Evolutionary conservation across 2,329 filamentous ascomycete species (phyloP).

Genomic region (Penicillium sumatraense): DNA sequence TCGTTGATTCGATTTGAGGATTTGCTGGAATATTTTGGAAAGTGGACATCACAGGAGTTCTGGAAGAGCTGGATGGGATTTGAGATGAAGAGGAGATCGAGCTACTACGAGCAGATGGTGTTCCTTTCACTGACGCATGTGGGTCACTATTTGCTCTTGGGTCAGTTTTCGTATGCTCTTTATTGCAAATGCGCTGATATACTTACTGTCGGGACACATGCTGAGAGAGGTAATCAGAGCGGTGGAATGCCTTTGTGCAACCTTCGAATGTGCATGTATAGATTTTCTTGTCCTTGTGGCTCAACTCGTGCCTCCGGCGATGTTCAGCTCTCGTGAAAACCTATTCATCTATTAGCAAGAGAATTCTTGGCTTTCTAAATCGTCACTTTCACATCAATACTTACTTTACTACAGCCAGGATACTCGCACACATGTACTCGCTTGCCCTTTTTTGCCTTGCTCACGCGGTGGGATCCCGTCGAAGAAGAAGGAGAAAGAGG

Average conservation of each 20-base stretch:
- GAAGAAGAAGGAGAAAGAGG: slow-evolving; percentile 29
- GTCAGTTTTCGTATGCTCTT: neutral
- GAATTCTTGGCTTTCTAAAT: too few relatives aligned
- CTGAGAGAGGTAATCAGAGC: slow-evolving; percentile 51
- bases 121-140: neutral
- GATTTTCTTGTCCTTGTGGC: slow-evolving; percentile 51
- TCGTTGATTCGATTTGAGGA: neutral
- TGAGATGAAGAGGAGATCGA: slow-evolving; percentile 8
- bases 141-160: slow-evolving; percentile 1
- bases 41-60: neutral
- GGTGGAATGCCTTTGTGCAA: slow-evolving; percentile 54
- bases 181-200: neutral
- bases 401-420: slow-evolving; percentile 52
- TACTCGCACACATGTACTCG: slow-evolving; percentile 54
- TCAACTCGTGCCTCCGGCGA: slow-evolving; percentile 52
- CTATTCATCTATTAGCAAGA: slow-evolving; percentile 26
- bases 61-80: neutral
- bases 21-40: slow-evolving; percentile 4
- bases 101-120: slow-evolving; percentile 6
- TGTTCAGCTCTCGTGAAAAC: slow-evolving; percentile 57
- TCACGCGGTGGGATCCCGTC: slow-evolving; percentile 42
- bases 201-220: slow-evolving; percentile 56
- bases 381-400: too few relatives aligned
- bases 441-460: slow-evolving; percentile 58
- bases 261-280: slow-evolving; percentile 48